phyloP scores from a whole-genome alignment of 2,329 filamentous ascomycete species.

The Alternaria infectoria region DNA sequence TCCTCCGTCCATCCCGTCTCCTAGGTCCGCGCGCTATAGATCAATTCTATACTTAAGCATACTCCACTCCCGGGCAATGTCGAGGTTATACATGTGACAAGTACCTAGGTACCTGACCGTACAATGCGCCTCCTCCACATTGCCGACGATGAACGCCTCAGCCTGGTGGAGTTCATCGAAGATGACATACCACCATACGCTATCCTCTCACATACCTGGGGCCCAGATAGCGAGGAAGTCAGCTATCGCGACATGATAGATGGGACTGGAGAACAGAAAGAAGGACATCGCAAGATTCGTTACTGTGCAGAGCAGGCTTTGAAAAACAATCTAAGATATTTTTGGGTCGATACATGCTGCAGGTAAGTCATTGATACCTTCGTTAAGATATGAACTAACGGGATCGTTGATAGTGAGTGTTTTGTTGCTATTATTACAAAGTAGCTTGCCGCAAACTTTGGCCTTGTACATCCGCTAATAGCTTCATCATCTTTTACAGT shows the following conservation, averaged over 20 bases:
- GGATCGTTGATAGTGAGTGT: not conserved
- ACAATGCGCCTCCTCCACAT: constrained; percentile 22
- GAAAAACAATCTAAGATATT: constrained; percentile 12
- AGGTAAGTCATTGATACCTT: not conserved
- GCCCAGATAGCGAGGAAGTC: constrained; percentile 12
- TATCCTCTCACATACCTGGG: constrained; percentile 26
- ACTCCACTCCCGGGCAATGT: too few relatives aligned
- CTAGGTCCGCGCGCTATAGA: too few relatives aligned
- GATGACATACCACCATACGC: constrained; percentile 12
- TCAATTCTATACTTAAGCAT: too few relatives aligned
- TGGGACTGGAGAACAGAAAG: not conserved
- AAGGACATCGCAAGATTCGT: constrained; percentile 11
- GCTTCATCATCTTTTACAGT: not conserved
- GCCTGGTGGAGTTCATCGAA: constrained; percentile 1
- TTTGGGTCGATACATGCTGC: constrained; percentile 27
- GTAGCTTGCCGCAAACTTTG: accelerated
- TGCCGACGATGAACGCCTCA: constrained; percentile 8
- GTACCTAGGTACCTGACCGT: too few relatives aligned
- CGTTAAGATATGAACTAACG: not conserved
- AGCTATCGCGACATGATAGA: constrained; percentile 10
- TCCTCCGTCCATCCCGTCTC: not conserved
- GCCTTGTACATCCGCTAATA: not conserved
- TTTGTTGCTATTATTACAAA: not conserved
- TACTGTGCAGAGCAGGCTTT: constrained; percentile 20
- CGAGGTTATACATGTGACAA: too few relatives aligned